Evolutionary conservation across 768 basidiomycete species (phyloP), one percentile per base, ranked within the genome.

Genomic region (Tylopilus plumbeoviolaceoides): DNA sequence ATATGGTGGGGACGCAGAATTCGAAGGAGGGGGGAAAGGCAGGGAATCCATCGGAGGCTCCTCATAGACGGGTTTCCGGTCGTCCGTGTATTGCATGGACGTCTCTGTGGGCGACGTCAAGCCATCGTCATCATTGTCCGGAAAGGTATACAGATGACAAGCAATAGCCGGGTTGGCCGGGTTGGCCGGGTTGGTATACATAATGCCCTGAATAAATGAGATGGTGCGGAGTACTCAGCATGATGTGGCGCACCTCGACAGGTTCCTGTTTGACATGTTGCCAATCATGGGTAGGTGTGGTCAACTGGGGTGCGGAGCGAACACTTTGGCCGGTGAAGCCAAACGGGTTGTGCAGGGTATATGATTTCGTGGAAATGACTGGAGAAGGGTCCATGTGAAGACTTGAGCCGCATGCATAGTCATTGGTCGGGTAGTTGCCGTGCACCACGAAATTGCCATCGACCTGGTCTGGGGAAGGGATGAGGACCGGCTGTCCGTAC

Each of bases 21-120:
- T 62, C 3, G 39, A n/a, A 12, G 68, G 68, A 4, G 68, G 69
- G 1, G 68, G 63, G 28, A 46, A 68, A 0, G 68, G 68, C 11
- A 71, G 38, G 6, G 60, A 69, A 42, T 70, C 70, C 70, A 69
- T 69, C 4, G 64, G 68, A 0, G 68, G 68, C 17, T 58, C 60
- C 1, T 58, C 46, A 8, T 60, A 59, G n/a, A 54, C 23, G 23
- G 0, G 52, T 7, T 60, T 60, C 21, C 48, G 44, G 38, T 59
- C 58, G 3, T 60, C 66, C 3, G 11, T 25, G 15, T 58, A 61
- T 15, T 52, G 53, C 35, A 54, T 40, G 2, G 50, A 17, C 11
- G 43, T 7, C 27, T 52, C 48, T 0, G 48, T 18, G 17, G 61
- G 50, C 0, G 61, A 48, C 2, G 45, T 5, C 31, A 51, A n/a